Conservation (phyloP, 1,284 basidiomycete species). For the Trichosporon asahii region DNA sequence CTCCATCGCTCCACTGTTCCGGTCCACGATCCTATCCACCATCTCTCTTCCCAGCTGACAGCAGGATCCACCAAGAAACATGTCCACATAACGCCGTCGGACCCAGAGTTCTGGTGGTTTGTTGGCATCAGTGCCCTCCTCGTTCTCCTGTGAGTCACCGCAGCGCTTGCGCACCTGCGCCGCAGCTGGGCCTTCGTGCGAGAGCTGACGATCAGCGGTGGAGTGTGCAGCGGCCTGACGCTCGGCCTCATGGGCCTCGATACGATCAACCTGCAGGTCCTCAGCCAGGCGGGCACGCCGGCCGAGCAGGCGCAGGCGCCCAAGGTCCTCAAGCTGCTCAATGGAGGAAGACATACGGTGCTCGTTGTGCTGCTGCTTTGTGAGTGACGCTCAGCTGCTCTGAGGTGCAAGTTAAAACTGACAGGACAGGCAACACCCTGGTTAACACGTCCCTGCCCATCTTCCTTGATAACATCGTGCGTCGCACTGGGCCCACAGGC, state of each 20-base stretch:
- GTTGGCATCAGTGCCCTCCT: constrained; percentile 29
- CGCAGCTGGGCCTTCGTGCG: neutral
- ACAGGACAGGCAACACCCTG: constrained; percentile 51
- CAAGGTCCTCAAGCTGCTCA: constrained; percentile 52
- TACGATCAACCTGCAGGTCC: constrained; percentile 49
- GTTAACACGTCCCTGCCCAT: constrained; percentile 56
- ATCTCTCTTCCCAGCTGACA: neutral
- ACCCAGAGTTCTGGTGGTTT: constrained; percentile 39
- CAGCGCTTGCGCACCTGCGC: neutral
- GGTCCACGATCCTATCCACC: neutral
- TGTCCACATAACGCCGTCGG: constrained; percentile 37
- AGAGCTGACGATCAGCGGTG: constrained; percentile 33
- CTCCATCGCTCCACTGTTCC: neutral
- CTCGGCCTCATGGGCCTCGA: constrained; percentile 56
- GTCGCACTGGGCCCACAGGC: constrained; percentile 10
- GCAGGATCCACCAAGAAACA: constrained; percentile 24
- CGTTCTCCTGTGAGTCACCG: constrained; percentile 28
- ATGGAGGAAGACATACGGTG: constrained; percentile 51
- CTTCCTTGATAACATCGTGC: constrained; percentile 51
- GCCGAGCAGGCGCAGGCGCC: constrained; percentile 51
- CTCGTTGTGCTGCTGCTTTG: constrained; percentile 53
- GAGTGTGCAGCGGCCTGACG: constrained; percentile 56
- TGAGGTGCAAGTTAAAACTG: neutral
- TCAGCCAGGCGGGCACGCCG: constrained; percentile 50
- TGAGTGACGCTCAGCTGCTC: constrained; percentile 20